phyloP scores from a whole-genome alignment of 116 monocot species.

The Papilionanthe hybrid region DNA sequence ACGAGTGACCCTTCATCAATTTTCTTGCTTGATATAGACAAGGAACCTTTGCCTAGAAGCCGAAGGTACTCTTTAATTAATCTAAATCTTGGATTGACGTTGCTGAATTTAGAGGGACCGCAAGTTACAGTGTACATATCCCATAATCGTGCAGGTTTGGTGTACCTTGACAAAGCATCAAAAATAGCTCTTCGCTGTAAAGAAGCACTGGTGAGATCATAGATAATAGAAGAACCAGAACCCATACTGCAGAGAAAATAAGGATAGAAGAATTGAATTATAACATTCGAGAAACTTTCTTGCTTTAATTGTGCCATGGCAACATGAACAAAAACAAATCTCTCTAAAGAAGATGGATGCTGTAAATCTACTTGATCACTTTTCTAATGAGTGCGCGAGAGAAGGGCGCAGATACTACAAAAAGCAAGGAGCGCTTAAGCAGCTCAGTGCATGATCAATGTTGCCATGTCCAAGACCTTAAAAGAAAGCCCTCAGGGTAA shows the following conservation, averaged over 20 bases:
- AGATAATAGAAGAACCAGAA: constrained; percentile 1
- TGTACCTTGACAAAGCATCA: constrained; percentile 62
- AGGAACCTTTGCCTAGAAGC: constrained; percentile 52
- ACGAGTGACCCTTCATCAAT: constrained; percentile 35
- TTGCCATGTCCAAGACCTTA: not conserved
- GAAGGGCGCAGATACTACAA: too few species aligned
- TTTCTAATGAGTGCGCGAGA: not conserved
- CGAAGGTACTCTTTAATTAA: constrained; percentile 76
- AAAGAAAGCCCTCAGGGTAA: not conserved
- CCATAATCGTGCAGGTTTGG: constrained; percentile 58
- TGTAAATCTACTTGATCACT: not conserved
- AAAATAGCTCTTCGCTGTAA: constrained; percentile 71
- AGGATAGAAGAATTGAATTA: constrained; percentile 1
- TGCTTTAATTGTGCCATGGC: not conserved
- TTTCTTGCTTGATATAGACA: constrained; percentile 17
- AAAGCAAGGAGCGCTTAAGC: not conserved
- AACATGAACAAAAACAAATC: not conserved
- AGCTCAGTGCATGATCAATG: not conserved
- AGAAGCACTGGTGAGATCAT: constrained; percentile 6
- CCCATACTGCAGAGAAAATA: not conserved
- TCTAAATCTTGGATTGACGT: constrained; percentile 61
- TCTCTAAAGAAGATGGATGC: not conserved
- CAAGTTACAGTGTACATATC: constrained; percentile 79
- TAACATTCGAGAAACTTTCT: not conserved
- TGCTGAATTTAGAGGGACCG: constrained; percentile 61